These are phyloP conservation scores for Pisolithus marmoratus DNA, from an alignment of 768 basidiomycete species.

Conservation along the genomic window DNA sequence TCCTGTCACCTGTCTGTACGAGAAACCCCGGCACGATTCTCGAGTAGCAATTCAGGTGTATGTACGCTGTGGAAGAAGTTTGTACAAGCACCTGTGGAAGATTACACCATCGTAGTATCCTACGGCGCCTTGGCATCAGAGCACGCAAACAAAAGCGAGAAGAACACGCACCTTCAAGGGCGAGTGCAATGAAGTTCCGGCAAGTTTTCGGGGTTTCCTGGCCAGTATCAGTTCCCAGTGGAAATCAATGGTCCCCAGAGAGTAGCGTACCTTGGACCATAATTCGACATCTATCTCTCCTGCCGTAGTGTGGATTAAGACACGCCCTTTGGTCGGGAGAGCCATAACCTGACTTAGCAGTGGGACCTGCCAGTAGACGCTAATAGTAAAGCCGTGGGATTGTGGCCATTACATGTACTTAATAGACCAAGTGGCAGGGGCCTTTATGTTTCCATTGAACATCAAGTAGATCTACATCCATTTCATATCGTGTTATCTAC, in stretches of 20 bases:
- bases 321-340: conserved; percentile 79
- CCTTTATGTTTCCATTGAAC: too few species aligned
- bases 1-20: conserved; percentile 91
- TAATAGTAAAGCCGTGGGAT: too few species aligned
- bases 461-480: too few species aligned
- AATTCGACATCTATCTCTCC: conserved; percentile 88
- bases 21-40: conserved; percentile 90
- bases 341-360: conserved; percentile 52
- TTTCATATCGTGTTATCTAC: too few species aligned
- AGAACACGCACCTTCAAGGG: conserved; percentile 77
- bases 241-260: neutral
- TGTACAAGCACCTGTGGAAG: conserved; percentile 71
- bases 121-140: conserved; percentile 25
- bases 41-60: neutral
- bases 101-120: conserved; percentile 96
- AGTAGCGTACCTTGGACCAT: conserved; percentile 71
- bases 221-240: neutral
- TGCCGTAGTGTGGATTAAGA: conserved; percentile 82
- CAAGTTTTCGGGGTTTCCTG: conserved; percentile 94
- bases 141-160: neutral
- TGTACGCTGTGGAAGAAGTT: neutral
- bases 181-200: conserved; percentile 82
- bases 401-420: too few species aligned
- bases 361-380: too few species aligned
- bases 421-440: too few species aligned